phyloP scores from a whole-genome alignment of 306 rosid species.

The Styphnolobium japonicum region DNA sequence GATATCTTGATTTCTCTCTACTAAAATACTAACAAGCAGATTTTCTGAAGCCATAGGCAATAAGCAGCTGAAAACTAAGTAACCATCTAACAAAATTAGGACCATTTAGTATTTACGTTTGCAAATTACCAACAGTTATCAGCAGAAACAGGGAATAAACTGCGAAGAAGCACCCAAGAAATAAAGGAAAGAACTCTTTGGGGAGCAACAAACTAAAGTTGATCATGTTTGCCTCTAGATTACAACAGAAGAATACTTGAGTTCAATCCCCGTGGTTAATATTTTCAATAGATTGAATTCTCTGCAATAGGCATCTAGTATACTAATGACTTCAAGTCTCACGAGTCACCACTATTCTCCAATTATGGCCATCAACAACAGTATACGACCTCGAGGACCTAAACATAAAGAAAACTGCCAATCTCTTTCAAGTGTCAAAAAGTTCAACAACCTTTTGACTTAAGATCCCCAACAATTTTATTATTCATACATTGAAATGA shows the following conservation, averaged over 20 bases:
- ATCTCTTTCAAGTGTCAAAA: not conserved
- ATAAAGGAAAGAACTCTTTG: not conserved
- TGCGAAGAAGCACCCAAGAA: not conserved
- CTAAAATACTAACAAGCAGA: slow-evolving; percentile 3
- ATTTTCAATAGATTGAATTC: not conserved
- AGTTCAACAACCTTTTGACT: not conserved
- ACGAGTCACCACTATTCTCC: not conserved
- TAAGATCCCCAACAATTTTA: not conserved
- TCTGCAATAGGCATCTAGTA: not conserved
- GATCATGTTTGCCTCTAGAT: not conserved
- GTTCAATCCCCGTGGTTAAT: not conserved
- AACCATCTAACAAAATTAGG: not conserved
- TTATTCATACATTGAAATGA: not conserved
- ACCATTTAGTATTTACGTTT: not conserved
- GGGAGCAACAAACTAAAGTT: not conserved
- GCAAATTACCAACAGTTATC: not conserved
- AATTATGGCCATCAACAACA: not conserved
- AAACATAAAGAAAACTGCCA: not conserved
- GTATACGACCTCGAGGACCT: not conserved
- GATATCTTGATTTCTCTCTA: not conserved
- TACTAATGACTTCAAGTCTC: not conserved
- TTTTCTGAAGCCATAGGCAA: not conserved
- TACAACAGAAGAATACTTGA: not conserved
- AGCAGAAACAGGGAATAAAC: not conserved
- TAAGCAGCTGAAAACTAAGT: not conserved